Conservation (phyloP, 495 filamentous ascomycete genomes). For the Neurospora cerealis region DNA sequence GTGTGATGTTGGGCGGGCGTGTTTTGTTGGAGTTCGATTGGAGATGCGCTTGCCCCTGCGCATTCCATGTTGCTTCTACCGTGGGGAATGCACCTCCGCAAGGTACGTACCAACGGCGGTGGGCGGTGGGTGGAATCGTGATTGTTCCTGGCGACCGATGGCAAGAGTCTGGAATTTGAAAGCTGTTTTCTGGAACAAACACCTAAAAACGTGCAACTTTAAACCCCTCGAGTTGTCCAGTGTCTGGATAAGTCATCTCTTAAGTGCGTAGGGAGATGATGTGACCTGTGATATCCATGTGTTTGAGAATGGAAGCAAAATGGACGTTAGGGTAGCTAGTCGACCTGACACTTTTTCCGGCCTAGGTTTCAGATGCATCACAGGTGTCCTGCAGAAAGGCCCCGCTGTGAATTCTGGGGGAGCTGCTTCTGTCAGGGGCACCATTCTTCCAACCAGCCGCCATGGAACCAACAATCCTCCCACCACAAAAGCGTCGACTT, state of each 20-base stretch:
- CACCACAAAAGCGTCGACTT: background rate
- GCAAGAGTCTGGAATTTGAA: background rate
- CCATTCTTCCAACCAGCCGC: background rate
- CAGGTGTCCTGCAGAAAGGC: background rate
- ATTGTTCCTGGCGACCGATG: background rate
- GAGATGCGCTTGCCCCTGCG: background rate
- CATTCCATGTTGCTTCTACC: background rate
- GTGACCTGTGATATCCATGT: background rate
- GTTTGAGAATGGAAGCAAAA: background rate
- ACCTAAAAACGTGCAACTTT: background rate
- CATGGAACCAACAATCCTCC: background rate
- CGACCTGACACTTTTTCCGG: background rate
- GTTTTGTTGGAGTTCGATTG: background rate
- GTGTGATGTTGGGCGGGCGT: background rate
- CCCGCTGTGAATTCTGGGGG: background rate
- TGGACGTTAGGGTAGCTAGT: background rate
- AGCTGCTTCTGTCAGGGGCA: background rate
- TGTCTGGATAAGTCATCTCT: background rate
- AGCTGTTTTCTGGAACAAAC: background rate
- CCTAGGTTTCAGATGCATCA: background rate
- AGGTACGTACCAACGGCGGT: background rate
- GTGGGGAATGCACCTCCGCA: background rate
- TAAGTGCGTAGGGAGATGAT: background rate
- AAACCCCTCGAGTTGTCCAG: background rate
- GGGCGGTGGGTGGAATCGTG: background rate